phyloP scores from a whole-genome alignment of 2,329 filamentous ascomycete species.

The Hyphodiscus sp. region DNA sequence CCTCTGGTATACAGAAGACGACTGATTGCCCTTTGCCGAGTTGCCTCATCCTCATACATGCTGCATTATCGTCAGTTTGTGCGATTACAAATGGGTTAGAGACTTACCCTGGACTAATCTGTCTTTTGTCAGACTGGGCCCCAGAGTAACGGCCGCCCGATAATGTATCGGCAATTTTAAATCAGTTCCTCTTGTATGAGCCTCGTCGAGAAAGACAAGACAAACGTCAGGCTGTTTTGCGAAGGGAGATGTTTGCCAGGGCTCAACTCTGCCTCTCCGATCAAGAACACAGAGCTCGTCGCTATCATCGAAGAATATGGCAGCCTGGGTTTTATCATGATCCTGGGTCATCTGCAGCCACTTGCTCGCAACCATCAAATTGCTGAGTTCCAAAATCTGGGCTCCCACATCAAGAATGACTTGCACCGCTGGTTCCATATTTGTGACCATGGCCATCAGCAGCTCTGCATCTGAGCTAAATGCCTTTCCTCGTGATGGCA shows the following conservation, averaged over 20 bases:
- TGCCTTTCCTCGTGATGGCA: conserved; percentile 15
- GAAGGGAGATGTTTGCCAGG: conserved; percentile 52
- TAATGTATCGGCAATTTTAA: conserved; percentile 52
- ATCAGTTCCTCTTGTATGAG: conserved; percentile 65
- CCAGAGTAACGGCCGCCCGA: conserved; percentile 61
- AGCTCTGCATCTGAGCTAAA: conserved; percentile 29
- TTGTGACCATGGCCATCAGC: conserved; percentile 40
- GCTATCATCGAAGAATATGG: conserved; percentile 50
- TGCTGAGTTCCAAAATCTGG: conserved; percentile 58
- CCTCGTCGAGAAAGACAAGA: conserved; percentile 63
- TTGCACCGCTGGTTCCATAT: conserved; percentile 34
- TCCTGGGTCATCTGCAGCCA: conserved; percentile 41
- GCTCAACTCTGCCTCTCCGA: conserved; percentile 37
- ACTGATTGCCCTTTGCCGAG: conserved; percentile 62
- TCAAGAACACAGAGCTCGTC: conserved; percentile 50
- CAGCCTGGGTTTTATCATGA: conserved; percentile 32
- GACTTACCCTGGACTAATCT: conserved; percentile 17
- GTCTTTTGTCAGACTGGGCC: conserved; percentile 58
- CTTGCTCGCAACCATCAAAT: conserved; percentile 42
- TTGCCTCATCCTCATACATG: conserved; percentile 66
- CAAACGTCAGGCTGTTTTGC: conserved; percentile 49
- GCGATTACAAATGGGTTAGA: background rate
- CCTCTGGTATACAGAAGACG: conserved; percentile 50
- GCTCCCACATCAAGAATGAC: conserved; percentile 68
- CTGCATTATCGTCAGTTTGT: conserved; percentile 31